Conservation (phyloP, 805 yeast genomes). For the Kockiozyma suomiensis region DNA sequence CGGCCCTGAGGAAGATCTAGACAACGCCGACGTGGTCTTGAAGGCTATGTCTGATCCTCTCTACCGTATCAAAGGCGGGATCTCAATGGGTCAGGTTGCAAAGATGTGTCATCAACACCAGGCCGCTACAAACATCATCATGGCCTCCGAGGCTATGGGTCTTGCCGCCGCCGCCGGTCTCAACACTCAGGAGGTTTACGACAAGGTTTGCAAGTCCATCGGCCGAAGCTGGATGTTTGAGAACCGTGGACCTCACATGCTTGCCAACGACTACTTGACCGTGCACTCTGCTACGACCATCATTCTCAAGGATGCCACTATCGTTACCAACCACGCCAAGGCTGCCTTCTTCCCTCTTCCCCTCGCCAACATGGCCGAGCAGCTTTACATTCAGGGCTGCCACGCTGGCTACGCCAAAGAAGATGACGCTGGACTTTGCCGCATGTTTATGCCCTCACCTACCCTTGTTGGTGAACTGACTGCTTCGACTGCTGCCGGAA, state of each 20-base stretch:
- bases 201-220: conserved; percentile 8
- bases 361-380: conserved; percentile 24
- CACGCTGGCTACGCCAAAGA: conserved; percentile 17
- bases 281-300: conserved; percentile 30
- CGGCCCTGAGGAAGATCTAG: conserved; percentile 26
- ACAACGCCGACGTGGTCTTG: conserved; percentile 15
- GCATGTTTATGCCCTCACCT: conserved; percentile 20
- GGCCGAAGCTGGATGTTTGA: conserved; percentile 29
- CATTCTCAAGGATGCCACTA: conserved; percentile 21
- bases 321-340: conserved; percentile 27
- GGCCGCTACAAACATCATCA: conserved; percentile 26
- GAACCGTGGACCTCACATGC: conserved; percentile 29
- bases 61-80: conserved; percentile 27
- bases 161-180: conserved; percentile 28
- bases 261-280: conserved; percentile 24
- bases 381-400: conserved; percentile 18
- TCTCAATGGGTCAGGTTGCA: conserved; percentile 27
- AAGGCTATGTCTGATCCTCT: conserved; percentile 25
- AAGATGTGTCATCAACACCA: conserved; percentile 30
- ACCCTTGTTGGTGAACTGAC: conserved; percentile 19
- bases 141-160: conserved; percentile 31
- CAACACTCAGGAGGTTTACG: conserved; percentile 24
- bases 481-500: conserved; percentile 10
- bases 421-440: conserved; percentile 30
- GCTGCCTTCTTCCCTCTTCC: conserved; percentile 17